These are phyloP conservation scores for Cutaneotrichosporon cyanovorans DNA, from an alignment of 1,284 basidiomycete genomes.

Conservation along the genomic window DNA sequence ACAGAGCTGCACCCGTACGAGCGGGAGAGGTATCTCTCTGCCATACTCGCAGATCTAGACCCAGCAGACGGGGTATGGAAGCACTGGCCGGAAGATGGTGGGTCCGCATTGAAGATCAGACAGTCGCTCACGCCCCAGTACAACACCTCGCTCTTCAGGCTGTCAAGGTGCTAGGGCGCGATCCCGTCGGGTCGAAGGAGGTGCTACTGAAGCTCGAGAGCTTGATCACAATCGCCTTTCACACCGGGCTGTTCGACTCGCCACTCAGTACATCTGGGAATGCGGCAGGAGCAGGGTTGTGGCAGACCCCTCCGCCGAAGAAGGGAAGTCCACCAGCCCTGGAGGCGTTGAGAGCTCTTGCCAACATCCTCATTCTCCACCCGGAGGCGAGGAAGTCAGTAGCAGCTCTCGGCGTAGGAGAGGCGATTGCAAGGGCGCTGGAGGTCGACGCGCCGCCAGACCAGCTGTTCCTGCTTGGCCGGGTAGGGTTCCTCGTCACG, in stretches of 20 bases:
- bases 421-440: slow-evolving; percentile 27
- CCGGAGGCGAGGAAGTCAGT: slow-evolving; percentile 21
- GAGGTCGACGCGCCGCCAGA: slow-evolving; percentile 16
- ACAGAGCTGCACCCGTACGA: slow-evolving; percentile 47
- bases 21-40: slow-evolving; percentile 50
- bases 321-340: slow-evolving; percentile 6
- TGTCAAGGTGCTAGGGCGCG: slow-evolving; percentile 67
- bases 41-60: slow-evolving; percentile 57
- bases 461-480: slow-evolving; percentile 34
- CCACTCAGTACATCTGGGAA: background rate
- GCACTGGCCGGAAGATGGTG: slow-evolving; percentile 28
- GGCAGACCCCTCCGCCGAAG: background rate
- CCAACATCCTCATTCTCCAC: slow-evolving; percentile 35
- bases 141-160: slow-evolving; percentile 55
- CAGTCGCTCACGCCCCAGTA: slow-evolving; percentile 14
- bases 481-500: slow-evolving; percentile 39
- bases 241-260: slow-evolving; percentile 19
- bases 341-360: slow-evolving; percentile 33
- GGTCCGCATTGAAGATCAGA: slow-evolving; percentile 3
- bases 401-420: slow-evolving; percentile 19
- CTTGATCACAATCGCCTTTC: slow-evolving; percentile 27
- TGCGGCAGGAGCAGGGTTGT: background rate
- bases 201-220: slow-evolving; percentile 50
- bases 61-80: slow-evolving; percentile 44
- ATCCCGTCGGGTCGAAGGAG: slow-evolving; percentile 57